A percentile compares a stretch with the other conserved stretches of the same genome.
Evolutionary conservation across 192 early-diverging fungal species (phyloP).

Genomic region (Umbelopsis sp.): DNA sequence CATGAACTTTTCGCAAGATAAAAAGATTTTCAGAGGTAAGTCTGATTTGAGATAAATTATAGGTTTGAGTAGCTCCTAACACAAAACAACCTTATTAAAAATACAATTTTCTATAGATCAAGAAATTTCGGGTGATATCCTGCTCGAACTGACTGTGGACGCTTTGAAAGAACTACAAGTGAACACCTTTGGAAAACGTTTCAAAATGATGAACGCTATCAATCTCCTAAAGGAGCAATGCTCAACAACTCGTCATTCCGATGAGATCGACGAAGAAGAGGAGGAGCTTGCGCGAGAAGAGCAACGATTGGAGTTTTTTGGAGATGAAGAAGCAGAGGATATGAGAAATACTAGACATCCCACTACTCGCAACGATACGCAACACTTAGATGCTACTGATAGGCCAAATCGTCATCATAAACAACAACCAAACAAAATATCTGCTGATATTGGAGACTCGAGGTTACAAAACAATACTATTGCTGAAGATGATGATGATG

Average conservation of each 20-base stretch:
- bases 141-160: conserved; percentile 65
- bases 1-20: conserved; percentile 27
- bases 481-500: neutral
- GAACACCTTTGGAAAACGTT: conserved; percentile 63
- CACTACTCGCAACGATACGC: neutral
- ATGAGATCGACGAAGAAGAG: conserved; percentile 15
- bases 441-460: neutral
- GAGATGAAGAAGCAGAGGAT: conserved; percentile 9
- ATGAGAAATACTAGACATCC: neutral
- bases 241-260: neutral
- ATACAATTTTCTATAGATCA: conserved; percentile 58
- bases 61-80: neutral
- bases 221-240: conserved; percentile 47
- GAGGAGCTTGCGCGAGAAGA: conserved; percentile 10
- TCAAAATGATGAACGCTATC: conserved; percentile 69
- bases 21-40: conserved; percentile 28
- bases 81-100: neutral
- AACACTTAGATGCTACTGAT: neutral
- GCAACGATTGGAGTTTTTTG: neutral
- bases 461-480: neutral
- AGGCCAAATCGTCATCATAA: neutral
- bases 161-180: conserved; percentile 69
- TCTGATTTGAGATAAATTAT: neutral
- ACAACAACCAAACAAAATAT: neutral
- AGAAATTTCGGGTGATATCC: conserved; percentile 65